Evolutionary conservation across 768 basidiomycete genomes (phyloP), one percentile per base, ranked within the genome.

Genomic region (Cystobasidium tubakii): DNA sequence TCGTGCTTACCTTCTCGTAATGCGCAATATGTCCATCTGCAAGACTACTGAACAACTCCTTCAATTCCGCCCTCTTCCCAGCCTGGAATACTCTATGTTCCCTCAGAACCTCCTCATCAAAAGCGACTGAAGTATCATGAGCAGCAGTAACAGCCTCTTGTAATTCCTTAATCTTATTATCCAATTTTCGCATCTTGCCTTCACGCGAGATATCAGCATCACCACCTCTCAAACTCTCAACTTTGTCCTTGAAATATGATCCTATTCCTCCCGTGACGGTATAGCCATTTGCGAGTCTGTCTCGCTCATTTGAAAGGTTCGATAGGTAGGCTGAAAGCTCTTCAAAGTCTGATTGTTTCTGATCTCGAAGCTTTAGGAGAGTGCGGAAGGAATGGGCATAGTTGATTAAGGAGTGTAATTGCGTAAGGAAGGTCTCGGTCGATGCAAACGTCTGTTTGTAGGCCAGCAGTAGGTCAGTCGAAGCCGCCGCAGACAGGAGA

Each of bases 301-400:
- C 96, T 25, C 96, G 88, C 82, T 99, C 96, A 13, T 88, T 84
- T 0, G 91, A 92, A 55, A 97, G 88, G n/a, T 89, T 90, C 6
- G 90, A 90, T 15, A 99, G 85, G 81, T 98, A 98, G 66, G 92
- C 90, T 1, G 92, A 92, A 10, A 98, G 86, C 80, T 98, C 95
- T 82, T 99, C 96, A 76, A 97, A 95, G 80, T 99, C 96, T 70
- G 98, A 87, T 81, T 99, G 96, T 81, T 98, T 99, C 82, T 98
- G 96, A 81, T 98, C 96, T 55, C 96, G 88, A 34, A 96, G 85
- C 81, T 91, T 95, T 76, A 99, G 86, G 25, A 98, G 92, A n/a
- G 89, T 87, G 65, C 91, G 88, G 77, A 97, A 95, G 34, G 91
- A 88, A 79, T 92, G 88, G 1, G 92, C 91, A 82, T 97, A 97